phyloP scores from a whole-genome alignment of 176 grass and related monocot genomes.

The Microstegium vimineum region DNA sequence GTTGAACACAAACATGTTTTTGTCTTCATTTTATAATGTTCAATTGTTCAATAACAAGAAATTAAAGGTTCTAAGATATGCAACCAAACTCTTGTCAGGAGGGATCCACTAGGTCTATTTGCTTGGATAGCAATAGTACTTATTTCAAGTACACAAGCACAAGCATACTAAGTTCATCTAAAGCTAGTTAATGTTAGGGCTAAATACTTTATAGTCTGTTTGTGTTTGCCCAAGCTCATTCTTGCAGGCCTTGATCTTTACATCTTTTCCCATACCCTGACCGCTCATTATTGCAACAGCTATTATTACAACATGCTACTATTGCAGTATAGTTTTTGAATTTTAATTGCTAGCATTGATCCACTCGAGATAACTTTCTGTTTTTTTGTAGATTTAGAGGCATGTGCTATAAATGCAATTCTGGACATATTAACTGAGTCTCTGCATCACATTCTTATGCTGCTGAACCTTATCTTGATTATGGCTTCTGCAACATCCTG shows the following conservation, averaged over 20 bases:
- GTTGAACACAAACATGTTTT: background rate
- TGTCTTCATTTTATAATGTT: background rate
- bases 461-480: background rate
- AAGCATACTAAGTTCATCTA: background rate
- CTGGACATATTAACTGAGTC: background rate
- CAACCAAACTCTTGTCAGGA: background rate
- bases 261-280: background rate
- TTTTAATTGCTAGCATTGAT: background rate
- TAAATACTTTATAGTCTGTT: background rate
- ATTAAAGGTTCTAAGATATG: background rate
- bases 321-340: background rate
- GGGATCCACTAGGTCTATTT: background rate
- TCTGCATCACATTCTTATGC: background rate
- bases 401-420: conserved; percentile 1
- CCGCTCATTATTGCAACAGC: background rate
- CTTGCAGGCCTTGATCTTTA: background rate
- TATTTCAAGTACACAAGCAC: background rate
- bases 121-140: background rate
- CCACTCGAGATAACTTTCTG: conserved; percentile 1
- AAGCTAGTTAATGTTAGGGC: background rate
- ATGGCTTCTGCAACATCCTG: background rate
- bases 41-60: background rate
- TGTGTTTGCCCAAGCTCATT: background rate
- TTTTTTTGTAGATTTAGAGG: conserved; percentile 20
- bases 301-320: background rate